Percentiles rank a stretch among this genome's conserved stretches.
These are phyloP conservation scores for Straminergon stramineum DNA, from an alignment of 225 moss, liverwort and hornwort species.

Conservation along the genomic window DNA sequence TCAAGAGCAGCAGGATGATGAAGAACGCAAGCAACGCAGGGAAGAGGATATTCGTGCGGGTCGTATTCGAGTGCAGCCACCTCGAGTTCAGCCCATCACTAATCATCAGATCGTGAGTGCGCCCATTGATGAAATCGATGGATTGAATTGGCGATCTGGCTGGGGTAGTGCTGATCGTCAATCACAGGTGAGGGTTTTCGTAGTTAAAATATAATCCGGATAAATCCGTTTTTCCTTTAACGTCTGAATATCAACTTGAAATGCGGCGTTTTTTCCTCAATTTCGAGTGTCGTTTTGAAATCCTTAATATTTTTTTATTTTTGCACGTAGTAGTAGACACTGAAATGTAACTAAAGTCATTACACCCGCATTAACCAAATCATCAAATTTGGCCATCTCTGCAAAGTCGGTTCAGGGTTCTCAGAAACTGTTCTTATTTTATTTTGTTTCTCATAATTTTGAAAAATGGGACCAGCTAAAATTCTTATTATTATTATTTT, in stretches of 20 bases:
- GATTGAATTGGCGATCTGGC: conserved; percentile 22
- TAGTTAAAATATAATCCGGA: not conserved
- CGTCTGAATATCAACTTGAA: not conserved
- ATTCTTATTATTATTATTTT: not conserved
- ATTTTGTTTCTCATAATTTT: not conserved
- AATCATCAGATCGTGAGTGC: conserved; percentile 20
- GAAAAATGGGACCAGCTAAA: not conserved
- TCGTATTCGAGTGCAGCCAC: conserved; percentile 13
- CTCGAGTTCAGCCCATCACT: conserved; percentile 8
- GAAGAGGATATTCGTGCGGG: conserved; percentile 40
- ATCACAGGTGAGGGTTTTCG: conserved; percentile 20
- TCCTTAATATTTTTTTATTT: not conserved
- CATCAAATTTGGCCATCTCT: not conserved
- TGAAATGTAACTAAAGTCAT: not conserved
- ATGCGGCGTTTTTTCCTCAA: not conserved
- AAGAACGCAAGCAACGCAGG: conserved; percentile 43
- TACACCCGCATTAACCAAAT: not conserved
- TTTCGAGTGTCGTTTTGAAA: not conserved
- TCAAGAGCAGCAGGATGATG: conserved; percentile 57
- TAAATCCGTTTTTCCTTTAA: not conserved
- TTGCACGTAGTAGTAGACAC: not conserved
- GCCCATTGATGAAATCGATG: conserved; percentile 33
- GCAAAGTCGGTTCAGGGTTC: not conserved
- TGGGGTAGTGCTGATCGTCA: conserved; percentile 30
- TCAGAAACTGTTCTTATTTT: not conserved